These are phyloP conservation scores for Cyclaneusma minus DNA, from an alignment of 2,329 filamentous ascomycete genomes.

Conservation along the genomic window DNA sequence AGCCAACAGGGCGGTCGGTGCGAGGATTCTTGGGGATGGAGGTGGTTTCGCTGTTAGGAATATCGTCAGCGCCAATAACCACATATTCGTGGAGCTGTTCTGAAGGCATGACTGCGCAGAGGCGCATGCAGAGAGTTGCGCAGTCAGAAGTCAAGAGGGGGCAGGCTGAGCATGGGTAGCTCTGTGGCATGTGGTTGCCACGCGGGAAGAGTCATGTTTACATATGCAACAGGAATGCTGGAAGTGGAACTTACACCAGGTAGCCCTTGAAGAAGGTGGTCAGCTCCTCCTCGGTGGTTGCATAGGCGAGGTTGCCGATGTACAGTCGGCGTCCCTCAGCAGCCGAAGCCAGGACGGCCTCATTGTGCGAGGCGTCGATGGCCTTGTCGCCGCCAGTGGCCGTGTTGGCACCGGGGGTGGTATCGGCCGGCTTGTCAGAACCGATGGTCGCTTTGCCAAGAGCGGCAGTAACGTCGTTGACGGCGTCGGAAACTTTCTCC, in stretches of 20 bases:
- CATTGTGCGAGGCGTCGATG: slow-evolving; percentile 44
- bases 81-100: slow-evolving; percentile 1
- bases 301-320: slow-evolving; percentile 99
- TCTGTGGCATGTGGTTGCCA: no score
- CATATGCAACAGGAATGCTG: not conserved
- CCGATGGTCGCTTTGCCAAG: slow-evolving; percentile 51
- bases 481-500: slow-evolving; percentile 52
- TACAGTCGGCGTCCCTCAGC: slow-evolving; percentile 98
- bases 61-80: slow-evolving; percentile 20
- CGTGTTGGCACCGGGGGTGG: slow-evolving; percentile 31
- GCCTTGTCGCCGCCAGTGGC: slow-evolving; percentile 47
- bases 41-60: slow-evolving; percentile 66
- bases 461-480: slow-evolving; percentile 61
- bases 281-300: slow-evolving; percentile 99
- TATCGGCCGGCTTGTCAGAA: slow-evolving; percentile 28
- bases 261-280: slow-evolving; percentile 99
- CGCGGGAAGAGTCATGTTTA: no score
- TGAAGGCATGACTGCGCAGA: not conserved
- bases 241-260: slow-evolving; percentile 66
- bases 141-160: not conserved
- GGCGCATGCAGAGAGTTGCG: slow-evolving; percentile 1
- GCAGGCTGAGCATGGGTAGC: no score
- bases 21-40: slow-evolving; percentile 99
- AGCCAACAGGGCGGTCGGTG: slow-evolving; percentile 94
- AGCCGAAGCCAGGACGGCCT: slow-evolving; percentile 90